Evolutionary conservation across 768 basidiomycete species (phyloP), one percentile per base, ranked within the genome.

Genomic region (Pisolithus sp.): DNA sequence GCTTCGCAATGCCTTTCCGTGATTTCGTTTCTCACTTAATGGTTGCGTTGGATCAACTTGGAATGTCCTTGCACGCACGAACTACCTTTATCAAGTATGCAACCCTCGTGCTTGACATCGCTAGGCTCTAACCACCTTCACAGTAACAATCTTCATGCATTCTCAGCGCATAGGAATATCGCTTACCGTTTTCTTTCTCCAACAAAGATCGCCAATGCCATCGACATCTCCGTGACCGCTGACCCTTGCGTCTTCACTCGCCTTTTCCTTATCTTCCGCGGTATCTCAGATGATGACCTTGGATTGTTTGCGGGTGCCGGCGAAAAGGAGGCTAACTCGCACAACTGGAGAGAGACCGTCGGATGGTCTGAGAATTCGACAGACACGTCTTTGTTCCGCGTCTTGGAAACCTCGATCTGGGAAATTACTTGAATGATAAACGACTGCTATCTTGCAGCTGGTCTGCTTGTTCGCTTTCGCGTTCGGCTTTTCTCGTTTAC

Each of bases 151-250:
- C 74, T 92, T 56, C 73, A 83, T 24, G 71, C 82, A 12, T 91
- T 91, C 66, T 72, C 83, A 9, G 73, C 74, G 13, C 88, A 93
- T 70, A 87, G 84, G 63, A 91, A 93, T 67, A 89, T 93, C 55
- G 90, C 89, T 18, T 93, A 92, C 63, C 83, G 90, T n/a, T 91
- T 93, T 68, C 77, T 93, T 55, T 79, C 83, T 8, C 90, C 88
- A 6, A 73, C 76, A 53, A 85, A 81, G 59, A 86, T 93, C 41
- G 86, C 89, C 6, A 82, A 87, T 3, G 90, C 90, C n/a, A 80
- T 93, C 51, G 90, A 93, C 62, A 87, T 93, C 55, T 82, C 85
- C 1, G 82, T 93, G n/a, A 86, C 87, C 0, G 76, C 79, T 10
- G 86, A 90, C 48, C 82, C 85, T 21, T 90, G 88, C 62, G 73